Evolutionary conservation across 1,139 yeast genomes (phyloP).

Genomic region (Diutina neorugosa): DNA sequence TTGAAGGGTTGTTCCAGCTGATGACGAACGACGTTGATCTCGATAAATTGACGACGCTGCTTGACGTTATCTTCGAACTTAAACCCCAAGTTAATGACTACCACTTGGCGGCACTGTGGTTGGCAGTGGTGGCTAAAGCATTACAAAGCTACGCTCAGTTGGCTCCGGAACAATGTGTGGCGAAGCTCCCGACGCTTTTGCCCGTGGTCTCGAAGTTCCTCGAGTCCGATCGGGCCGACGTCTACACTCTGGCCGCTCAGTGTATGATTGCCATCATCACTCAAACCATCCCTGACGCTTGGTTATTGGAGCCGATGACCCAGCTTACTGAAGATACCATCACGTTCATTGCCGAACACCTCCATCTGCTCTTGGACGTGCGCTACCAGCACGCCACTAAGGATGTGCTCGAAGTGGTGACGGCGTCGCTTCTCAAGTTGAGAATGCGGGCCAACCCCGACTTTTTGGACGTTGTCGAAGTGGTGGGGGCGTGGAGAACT

Average conservation of each 20-base stretch:
- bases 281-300: constrained; percentile 52
- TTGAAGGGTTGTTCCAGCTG: constrained; percentile 75
- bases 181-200: constrained; percentile 45
- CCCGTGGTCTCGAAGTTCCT: constrained; percentile 49
- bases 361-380: constrained; percentile 52
- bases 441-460: constrained; percentile 65
- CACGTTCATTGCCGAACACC: constrained; percentile 34
- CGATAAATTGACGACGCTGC: constrained; percentile 49
- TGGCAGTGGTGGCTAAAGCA: constrained; percentile 87
- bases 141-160: constrained; percentile 53
- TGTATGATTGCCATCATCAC: constrained; percentile 68
- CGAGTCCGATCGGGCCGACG: constrained; percentile 53
- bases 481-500: constrained; percentile 81
- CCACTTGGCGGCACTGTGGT: constrained; percentile 88
- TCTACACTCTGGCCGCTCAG: constrained; percentile 71
- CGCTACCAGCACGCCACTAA: constrained; percentile 69
- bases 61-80: constrained; percentile 64
- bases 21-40: constrained; percentile 53
- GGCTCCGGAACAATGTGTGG: constrained; percentile 45
- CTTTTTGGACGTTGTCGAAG: constrained; percentile 50
- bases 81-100: constrained; percentile 75
- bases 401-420: constrained; percentile 59
- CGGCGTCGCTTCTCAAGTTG: constrained; percentile 53
- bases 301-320: constrained; percentile 39
- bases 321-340: constrained; percentile 47